These are phyloP conservation scores for Orbilia quercus DNA, from an alignment of 2,329 filamentous ascomycete genomes.

Conservation along the genomic window DNA sequence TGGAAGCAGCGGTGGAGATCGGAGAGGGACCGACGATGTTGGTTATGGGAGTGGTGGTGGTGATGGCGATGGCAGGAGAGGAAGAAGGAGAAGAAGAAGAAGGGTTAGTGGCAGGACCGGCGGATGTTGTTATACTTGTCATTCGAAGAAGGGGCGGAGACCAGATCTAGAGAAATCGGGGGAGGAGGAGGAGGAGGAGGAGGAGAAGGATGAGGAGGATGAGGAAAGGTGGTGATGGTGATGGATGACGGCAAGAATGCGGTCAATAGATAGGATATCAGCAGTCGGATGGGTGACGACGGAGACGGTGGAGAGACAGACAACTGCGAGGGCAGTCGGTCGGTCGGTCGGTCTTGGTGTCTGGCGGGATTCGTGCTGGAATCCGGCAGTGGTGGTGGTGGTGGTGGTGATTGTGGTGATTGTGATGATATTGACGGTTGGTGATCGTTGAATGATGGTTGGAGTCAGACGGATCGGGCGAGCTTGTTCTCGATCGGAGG, in stretches of 20 bases:
- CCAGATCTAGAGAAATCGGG: conserved; percentile 11
- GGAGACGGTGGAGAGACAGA: not conserved
- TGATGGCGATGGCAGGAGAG: conserved; percentile 11
- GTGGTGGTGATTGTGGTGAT: too few relatives aligned
- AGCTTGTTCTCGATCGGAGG: too few relatives aligned
- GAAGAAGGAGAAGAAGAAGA: conserved; percentile 35
- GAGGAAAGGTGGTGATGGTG: not conserved
- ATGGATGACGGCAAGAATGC: too few relatives aligned
- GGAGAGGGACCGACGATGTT: conserved; percentile 30
- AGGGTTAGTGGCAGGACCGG: conserved; percentile 49
- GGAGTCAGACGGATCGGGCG: not conserved
- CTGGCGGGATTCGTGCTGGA: not conserved
- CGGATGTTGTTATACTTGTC: conserved; percentile 55
- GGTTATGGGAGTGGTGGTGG: not conserved
- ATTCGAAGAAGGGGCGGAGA: conserved; percentile 34
- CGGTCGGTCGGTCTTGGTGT: too few relatives aligned
- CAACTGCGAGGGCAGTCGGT: too few relatives aligned
- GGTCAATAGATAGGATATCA: not conserved
- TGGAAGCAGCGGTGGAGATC: conserved; percentile 1
- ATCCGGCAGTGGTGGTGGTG: conserved; percentile 2
- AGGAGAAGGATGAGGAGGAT: not conserved
- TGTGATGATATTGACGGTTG: not conserved
- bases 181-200: not conserved
- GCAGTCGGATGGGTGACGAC: not conserved
- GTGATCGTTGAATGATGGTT: not conserved